A percentile compares a stretch with the other conserved stretches of the same genome.
phyloP scores from a whole-genome alignment of 106 monocot species.

The Hemerocallis citrina region DNA sequence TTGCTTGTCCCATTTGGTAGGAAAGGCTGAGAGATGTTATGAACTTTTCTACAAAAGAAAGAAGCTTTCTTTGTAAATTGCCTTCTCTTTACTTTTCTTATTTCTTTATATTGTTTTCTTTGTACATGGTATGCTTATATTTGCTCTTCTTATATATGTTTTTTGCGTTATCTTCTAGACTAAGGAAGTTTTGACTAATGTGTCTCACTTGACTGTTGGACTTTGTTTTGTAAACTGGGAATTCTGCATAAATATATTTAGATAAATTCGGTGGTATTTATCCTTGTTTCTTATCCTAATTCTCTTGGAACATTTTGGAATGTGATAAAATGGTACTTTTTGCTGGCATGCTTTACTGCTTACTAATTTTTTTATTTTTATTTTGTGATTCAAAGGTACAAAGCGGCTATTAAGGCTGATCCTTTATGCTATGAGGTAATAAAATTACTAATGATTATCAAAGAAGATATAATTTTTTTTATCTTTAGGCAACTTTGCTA shows the following conservation, averaged over 20 bases:
- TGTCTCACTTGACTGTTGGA: neutral
- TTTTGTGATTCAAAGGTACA: slow-evolving; percentile 56
- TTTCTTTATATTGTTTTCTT: too few relatives aligned
- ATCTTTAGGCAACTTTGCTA: neutral
- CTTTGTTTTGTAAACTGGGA: neutral
- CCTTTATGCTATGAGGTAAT: slow-evolving; percentile 97
- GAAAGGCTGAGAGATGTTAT: too few relatives aligned
- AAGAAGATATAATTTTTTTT: too few relatives aligned
- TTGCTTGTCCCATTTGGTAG: too few relatives aligned
- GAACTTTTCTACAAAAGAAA: too few relatives aligned
- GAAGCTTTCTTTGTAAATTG: too few relatives aligned
- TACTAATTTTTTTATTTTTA: neutral
- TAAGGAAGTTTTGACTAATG: too few relatives aligned
- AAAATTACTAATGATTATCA: too few relatives aligned
- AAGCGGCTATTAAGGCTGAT: slow-evolving; percentile 90
- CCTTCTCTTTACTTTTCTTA: too few relatives aligned
- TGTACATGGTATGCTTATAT: too few relatives aligned
- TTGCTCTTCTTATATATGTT: too few relatives aligned
- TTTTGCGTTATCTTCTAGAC: too few relatives aligned
- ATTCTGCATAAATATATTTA: neutral
- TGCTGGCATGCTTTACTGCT: neutral
- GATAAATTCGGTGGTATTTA: neutral
- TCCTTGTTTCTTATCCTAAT: neutral
- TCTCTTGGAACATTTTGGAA: neutral
- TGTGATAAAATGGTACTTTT: neutral